Evolutionary conservation across 73 alveolate species (phyloP).

Genomic region (Tetrahymena thermophila): DNA sequence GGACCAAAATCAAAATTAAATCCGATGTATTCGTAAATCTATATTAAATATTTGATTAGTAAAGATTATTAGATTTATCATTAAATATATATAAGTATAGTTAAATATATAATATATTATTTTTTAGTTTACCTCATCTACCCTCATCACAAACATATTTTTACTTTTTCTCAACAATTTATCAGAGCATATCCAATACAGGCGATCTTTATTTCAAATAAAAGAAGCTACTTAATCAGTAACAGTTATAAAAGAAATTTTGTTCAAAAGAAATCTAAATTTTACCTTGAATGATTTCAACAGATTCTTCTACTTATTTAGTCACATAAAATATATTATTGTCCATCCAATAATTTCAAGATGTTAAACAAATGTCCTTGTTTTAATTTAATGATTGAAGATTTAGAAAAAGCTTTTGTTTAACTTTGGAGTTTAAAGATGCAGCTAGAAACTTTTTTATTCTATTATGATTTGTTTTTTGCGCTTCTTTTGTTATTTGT

Average conservation of each 20-base stretch:
- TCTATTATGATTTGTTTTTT: no score
- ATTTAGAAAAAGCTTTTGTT: no score
- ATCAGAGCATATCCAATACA: background rate
- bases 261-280: background rate
- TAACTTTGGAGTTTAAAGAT: no score
- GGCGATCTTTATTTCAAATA: background rate
- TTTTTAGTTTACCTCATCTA: background rate
- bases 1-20: background rate
- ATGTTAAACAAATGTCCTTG: no score
- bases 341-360: background rate
- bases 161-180: background rate
- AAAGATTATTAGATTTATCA: no score
- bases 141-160: background rate
- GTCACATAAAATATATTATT: background rate
- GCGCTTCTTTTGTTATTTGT: background rate
- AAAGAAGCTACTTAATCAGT: background rate
- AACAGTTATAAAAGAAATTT: background rate
- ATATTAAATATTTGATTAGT: background rate
- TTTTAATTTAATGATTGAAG: background rate
- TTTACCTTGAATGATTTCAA: background rate
- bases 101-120: no score
- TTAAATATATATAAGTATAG: no score
- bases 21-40: background rate
- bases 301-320: background rate
- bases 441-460: background rate